Percentiles rank a stretch among this genome's conserved stretches.
Conservation (phyloP, 1,139 yeast genomes). For the Pichia sp. region DNA sequence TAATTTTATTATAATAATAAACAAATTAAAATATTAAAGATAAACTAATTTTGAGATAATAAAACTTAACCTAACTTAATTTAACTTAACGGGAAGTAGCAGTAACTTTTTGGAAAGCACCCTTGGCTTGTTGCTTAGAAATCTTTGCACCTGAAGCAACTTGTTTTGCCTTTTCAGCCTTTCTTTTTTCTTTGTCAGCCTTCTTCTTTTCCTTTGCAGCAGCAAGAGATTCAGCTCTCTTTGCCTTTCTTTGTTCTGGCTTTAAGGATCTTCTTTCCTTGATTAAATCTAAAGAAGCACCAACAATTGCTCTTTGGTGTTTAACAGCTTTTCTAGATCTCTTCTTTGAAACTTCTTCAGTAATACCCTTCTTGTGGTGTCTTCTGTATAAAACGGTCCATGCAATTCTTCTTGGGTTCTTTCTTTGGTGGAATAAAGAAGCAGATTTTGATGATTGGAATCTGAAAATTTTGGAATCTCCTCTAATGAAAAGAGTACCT, state of each 20-base stretch:
- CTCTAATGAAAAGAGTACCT: slow-evolving; percentile 99
- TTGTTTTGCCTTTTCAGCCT: slow-evolving; percentile 85
- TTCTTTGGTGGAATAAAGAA: slow-evolving; percentile 98
- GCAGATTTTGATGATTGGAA: slow-evolving; percentile 98
- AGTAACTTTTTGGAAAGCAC: slow-evolving; percentile 93
- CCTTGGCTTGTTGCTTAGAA: slow-evolving; percentile 85
- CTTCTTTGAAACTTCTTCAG: slow-evolving; percentile 97
- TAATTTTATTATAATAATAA: background rate
- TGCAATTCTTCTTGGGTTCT: slow-evolving; percentile 99
- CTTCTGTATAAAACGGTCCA: slow-evolving; percentile 99
- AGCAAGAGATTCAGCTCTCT: slow-evolving; percentile 86
- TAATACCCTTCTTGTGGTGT: slow-evolving; percentile 99
- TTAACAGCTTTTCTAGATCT: slow-evolving; percentile 96
- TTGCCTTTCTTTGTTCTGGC: slow-evolving; percentile 98
- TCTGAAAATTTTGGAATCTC: slow-evolving; percentile 99
- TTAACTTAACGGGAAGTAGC: slow-evolving; percentile 85
- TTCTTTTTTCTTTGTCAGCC: slow-evolving; percentile 89
- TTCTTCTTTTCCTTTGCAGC: slow-evolving; percentile 95
- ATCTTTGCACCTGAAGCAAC: slow-evolving; percentile 67
- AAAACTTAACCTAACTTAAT: background rate
- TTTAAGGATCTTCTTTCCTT: slow-evolving; percentile 95
- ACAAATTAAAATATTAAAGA: background rate
- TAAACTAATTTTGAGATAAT: background rate
- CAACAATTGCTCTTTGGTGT: slow-evolving; percentile 98
- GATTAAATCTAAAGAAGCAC: slow-evolving; percentile 98